phyloP scores from a whole-genome alignment of 2,329 filamentous ascomycete species.

The Apiospora sp. region DNA sequence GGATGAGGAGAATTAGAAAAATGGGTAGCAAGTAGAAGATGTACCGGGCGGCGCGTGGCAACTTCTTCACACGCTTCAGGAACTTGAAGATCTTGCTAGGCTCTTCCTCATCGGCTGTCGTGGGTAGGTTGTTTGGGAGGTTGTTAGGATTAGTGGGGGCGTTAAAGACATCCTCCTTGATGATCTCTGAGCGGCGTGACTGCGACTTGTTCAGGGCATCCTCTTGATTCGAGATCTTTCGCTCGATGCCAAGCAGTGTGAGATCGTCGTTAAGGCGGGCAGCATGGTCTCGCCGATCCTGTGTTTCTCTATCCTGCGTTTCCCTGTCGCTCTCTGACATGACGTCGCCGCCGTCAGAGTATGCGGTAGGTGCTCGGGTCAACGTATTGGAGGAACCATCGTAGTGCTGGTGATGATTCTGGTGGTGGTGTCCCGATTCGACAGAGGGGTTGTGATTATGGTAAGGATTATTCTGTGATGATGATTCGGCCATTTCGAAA shows the following conservation, averaged over 20 bases:
- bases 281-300: constrained; percentile 31
- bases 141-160: constrained; percentile 28
- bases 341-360: background rate
- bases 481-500: background rate
- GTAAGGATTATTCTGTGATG: background rate
- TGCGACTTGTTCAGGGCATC: constrained; percentile 11
- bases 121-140: constrained; percentile 30
- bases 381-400: background rate
- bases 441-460: background rate
- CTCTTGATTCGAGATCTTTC: constrained; percentile 35
- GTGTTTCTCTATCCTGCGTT: constrained; percentile 3
- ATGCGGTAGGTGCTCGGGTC: background rate
- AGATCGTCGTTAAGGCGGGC: constrained; percentile 41
- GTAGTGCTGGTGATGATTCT: background rate
- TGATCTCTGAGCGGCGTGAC: constrained; percentile 27
- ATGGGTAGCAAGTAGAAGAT: constrained; percentile 75
- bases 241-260: constrained; percentile 42
- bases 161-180: constrained; percentile 43
- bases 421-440: background rate
- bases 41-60: constrained; percentile 74
- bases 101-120: constrained; percentile 60
- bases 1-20: constrained; percentile 70
- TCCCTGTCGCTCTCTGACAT: background rate
- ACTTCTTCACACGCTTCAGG: constrained; percentile 59
- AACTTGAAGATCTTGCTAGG: constrained; percentile 68